Base-by-base conservation (phyloP, 2,329 filamentous ascomycete species). In the Xylaria sp. region DNA sequence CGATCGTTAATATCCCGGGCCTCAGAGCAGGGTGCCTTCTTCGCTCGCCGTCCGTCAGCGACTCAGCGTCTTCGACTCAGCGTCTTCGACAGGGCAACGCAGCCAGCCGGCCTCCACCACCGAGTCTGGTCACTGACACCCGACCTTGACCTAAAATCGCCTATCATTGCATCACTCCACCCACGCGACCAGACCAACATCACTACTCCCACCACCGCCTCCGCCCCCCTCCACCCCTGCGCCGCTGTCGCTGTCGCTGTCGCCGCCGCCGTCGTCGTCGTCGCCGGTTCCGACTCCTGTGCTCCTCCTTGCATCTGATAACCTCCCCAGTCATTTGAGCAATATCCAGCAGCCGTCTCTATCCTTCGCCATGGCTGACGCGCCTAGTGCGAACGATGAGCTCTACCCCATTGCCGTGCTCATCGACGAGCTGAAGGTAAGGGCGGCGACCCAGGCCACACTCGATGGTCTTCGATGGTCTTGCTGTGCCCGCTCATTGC, bases 331-430 rank as follows among this genome's bases (percentile, higher is more conserved):
- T 46, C 41, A 44, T 31, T 57, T 29, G 37, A 62, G 41, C 59
- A 31, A 37, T 21, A 38, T 43, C 44, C 38, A 60, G 47, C 47
- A 48, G 41, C 37, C 25, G 21, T 23, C 35, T 25, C 31, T 62
- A 62, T 54, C 41, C 60, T 65, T 80, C 86, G 85, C 79, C 79
- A 98, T 98, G 94, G 92, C 87, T 81, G 87, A 97, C 82, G 90
- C 90, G 81, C 86, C 89, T 79, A 91, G 90, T 81, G 88, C 94
- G 83, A 96, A 90, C 79, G 95, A 99, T 82, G 96, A 98, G 89
- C 93, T 99, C 75, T 99, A 98, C 81, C 95, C 95, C 78, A 99
- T 99, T 84, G 95, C 96, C 76, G 95, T 99, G 71, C 89, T 99
- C 80, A 99, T 99, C 81, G 95, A 99, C 80, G 95, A 99, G 87